Conservation (phyloP, 1,284 basidiomycete genomes). For the Ceratobasidium sp. region DNA sequence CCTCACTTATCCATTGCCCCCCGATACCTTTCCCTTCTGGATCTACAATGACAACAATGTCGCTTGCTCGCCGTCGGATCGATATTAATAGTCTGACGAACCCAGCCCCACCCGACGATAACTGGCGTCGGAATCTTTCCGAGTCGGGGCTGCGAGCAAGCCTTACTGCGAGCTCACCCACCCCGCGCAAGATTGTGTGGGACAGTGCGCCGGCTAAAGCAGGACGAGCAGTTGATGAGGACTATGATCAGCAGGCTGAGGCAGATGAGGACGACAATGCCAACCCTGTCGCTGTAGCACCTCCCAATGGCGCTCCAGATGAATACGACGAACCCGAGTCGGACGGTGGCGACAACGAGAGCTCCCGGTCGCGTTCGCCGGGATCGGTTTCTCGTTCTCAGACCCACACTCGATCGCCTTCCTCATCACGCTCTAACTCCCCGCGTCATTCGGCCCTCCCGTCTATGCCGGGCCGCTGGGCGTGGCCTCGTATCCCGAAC, state of each 20-base stretch:
- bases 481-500: conserved; percentile 35
- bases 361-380: conserved; percentile 13
- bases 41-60: conserved; percentile 13
- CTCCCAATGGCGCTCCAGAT: background rate
- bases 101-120: conserved; percentile 27
- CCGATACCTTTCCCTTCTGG: no score
- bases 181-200: conserved; percentile 29
- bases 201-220: background rate
- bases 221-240: background rate
- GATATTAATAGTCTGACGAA: conserved; percentile 34
- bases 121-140: conserved; percentile 28
- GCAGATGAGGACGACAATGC: conserved; percentile 8
- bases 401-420: conserved; percentile 15
- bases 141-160: conserved; percentile 31
- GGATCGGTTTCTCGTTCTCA: background rate
- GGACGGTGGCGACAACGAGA: conserved; percentile 15
- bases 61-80: conserved; percentile 32
- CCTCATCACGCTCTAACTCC: conserved; percentile 5
- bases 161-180: background rate
- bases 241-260: background rate
- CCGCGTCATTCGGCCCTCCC: conserved; percentile 19
- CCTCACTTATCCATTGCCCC: background rate
- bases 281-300: background rate
- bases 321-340: conserved; percentile 12
- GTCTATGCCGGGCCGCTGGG: conserved; percentile 9